A percentile compares a stretch with the other conserved stretches of the same genome.
Evolutionary conservation across 306 rosid genomes (phyloP).

Genomic region (Acacia acuminata): DNA sequence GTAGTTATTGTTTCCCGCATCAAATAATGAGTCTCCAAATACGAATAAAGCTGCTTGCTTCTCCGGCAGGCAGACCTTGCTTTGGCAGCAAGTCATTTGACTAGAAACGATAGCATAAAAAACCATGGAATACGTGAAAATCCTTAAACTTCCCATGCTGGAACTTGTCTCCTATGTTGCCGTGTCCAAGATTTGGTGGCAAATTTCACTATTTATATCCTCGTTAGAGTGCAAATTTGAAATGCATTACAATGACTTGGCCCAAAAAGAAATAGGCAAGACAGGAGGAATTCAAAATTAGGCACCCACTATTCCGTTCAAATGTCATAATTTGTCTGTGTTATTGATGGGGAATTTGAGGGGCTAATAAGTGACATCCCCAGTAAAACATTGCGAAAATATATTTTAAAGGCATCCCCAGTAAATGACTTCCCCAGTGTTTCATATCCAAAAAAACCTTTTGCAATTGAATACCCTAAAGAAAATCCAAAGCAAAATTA

Average conservation of each 20-base stretch:
- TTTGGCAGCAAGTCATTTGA: not conserved
- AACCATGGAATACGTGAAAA: not conserved
- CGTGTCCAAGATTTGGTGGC: not conserved
- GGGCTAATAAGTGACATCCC: not conserved
- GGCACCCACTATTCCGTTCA: not conserved
- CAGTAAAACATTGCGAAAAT: not conserved
- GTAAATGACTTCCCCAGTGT: not conserved
- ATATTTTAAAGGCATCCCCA: not conserved
- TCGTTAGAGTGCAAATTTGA: not conserved
- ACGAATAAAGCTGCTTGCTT: constrained; percentile 34
- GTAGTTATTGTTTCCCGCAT: constrained; percentile 56
- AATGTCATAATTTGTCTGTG: not conserved
- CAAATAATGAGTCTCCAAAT: constrained; percentile 60
- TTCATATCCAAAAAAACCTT: not conserved
- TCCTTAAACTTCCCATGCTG: not conserved
- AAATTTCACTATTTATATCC: not conserved
- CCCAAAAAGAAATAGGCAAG: not conserved
- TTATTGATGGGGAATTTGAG: not conserved
- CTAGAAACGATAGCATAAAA: not conserved
- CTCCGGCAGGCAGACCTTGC: not conserved
- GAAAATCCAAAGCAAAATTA: too few relatives aligned
- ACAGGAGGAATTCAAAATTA: not conserved
- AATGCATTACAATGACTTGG: not conserved
- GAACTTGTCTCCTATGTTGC: not conserved
- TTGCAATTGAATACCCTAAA: too few relatives aligned